These are phyloP conservation scores for Heliocybe sulcata DNA, from an alignment of 1,284 basidiomycete species.

Conservation along the genomic window DNA sequence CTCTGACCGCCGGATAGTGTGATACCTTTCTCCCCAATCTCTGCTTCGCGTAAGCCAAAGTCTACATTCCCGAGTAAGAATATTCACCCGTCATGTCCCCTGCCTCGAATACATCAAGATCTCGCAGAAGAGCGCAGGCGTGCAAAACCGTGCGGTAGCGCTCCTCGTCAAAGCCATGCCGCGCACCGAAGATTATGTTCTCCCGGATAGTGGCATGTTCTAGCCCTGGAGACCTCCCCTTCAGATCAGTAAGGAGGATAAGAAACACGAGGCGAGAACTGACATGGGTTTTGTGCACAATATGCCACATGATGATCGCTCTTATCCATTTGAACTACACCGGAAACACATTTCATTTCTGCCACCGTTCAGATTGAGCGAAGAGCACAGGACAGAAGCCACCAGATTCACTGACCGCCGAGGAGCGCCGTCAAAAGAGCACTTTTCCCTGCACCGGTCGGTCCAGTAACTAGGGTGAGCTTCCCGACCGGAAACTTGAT, in stretches of 20 bases:
- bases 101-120: constrained; percentile 72
- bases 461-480: constrained; percentile 62
- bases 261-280: constrained; percentile 2
- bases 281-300: constrained; percentile 64
- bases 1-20: constrained; percentile 78
- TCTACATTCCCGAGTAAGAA: not conserved
- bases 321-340: constrained; percentile 59
- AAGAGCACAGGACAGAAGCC: not conserved
- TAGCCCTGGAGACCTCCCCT: constrained; percentile 35
- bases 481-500: constrained; percentile 51
- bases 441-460: constrained; percentile 78
- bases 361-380: constrained; percentile 1
- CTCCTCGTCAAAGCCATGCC: constrained; percentile 54
- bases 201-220: constrained; percentile 75
- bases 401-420: constrained; percentile 38
- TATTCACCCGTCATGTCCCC: constrained; percentile 73
- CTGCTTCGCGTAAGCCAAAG: constrained; percentile 22
- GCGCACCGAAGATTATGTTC: constrained; percentile 76
- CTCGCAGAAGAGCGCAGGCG: constrained; percentile 72
- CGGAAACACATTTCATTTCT: constrained; percentile 68
- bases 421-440: constrained; percentile 60
- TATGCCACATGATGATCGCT: constrained; percentile 52
- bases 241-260: constrained; percentile 4
- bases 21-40: constrained; percentile 77
- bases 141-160: constrained; percentile 72